Evolutionary conservation across 1,284 basidiomycete species (phyloP).

Genomic region (Meripilus lineatus): DNA sequence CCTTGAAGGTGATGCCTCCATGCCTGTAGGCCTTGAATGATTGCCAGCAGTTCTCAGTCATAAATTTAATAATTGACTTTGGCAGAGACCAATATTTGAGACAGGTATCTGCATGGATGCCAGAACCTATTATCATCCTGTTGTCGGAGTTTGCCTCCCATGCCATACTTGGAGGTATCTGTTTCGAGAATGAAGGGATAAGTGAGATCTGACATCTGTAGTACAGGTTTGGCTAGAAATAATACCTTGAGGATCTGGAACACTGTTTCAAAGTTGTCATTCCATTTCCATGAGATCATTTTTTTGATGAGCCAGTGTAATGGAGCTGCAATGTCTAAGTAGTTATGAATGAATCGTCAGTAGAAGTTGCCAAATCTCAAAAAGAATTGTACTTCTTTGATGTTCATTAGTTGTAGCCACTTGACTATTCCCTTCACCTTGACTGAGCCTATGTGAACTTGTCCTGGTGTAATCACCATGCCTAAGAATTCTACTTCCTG

Average conservation of each 20-base stretch:
- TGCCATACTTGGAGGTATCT: too few species aligned
- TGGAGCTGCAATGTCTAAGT: constrained; percentile 25
- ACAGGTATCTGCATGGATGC: too few species aligned
- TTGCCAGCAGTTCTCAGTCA: too few species aligned
- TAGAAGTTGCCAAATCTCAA: constrained; percentile 43
- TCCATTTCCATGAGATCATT: background rate
- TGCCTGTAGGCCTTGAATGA: too few species aligned
- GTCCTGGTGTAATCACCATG: constrained; percentile 23
- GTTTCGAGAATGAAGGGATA: constrained; percentile 1
- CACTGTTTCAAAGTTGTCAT: background rate
- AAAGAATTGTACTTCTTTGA: constrained; percentile 30
- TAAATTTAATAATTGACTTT: too few species aligned
- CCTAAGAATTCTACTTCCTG: constrained; percentile 33
- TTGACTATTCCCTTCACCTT: constrained; percentile 32
- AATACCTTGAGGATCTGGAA: background rate
- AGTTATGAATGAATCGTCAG: constrained; percentile 35
- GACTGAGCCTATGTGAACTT: constrained; percentile 30
- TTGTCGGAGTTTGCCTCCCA: too few species aligned
- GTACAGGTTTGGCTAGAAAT: background rate
- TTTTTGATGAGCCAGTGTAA: constrained; percentile 15
- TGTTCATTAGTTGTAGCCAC: constrained; percentile 30
- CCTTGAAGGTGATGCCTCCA: too few species aligned
- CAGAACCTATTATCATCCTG: too few species aligned
- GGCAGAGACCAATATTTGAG: too few species aligned
- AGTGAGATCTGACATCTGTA: background rate